These are phyloP conservation scores for Lunularia cruciata DNA, from an alignment of 225 moss, liverwort and hornwort genomes.

Conservation along the genomic window DNA sequence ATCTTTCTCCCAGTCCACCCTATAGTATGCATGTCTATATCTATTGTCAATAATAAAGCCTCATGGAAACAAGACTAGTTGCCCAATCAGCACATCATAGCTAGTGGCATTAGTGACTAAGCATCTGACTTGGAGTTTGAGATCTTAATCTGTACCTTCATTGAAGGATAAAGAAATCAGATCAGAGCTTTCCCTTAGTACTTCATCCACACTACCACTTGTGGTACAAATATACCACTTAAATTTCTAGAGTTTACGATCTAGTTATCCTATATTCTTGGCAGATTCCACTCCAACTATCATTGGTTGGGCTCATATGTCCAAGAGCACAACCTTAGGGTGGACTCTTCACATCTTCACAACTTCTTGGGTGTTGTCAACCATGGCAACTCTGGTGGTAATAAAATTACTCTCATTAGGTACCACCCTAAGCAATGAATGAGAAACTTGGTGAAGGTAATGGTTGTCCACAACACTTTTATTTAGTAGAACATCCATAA, in stretches of 20 bases:
- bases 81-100: no score
- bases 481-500: not conserved
- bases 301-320: not conserved
- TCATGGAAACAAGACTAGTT: not conserved
- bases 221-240: no score
- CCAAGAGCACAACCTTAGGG: not conserved
- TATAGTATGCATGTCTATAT: no score
- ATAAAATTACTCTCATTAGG: not conserved
- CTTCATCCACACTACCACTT: no score
- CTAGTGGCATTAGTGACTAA: no score
- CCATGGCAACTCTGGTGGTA: not conserved
- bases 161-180: not conserved
- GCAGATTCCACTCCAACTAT: constrained; percentile 1
- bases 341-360: not conserved
- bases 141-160: not conserved
- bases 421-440: not conserved
- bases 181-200: no score
- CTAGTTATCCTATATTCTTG: not conserved
- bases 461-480: constrained; percentile 4
- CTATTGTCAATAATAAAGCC: constrained; percentile 9
- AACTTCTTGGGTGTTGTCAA: not conserved
- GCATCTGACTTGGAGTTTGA: no score
- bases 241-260: not conserved
- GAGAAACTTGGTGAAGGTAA: no score
- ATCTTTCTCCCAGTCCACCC: constrained; percentile 6